A percentile compares a stretch with the other conserved stretches of the same genome.
These are phyloP conservation scores for Chytridium lagenaria DNA, from an alignment of 371 early-diverging fungal species.

Conservation along the genomic window DNA sequence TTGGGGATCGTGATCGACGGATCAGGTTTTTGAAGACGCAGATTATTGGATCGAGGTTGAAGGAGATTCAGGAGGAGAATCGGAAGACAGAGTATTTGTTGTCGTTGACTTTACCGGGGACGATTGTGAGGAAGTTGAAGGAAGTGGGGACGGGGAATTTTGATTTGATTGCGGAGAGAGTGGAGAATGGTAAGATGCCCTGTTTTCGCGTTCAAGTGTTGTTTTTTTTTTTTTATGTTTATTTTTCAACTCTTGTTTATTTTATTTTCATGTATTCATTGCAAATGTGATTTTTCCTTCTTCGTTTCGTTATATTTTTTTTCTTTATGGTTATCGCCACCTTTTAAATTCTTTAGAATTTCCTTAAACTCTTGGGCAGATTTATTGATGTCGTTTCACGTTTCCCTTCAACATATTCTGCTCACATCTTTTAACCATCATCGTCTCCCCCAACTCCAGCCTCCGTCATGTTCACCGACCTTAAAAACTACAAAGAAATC, in stretches of 20 bases:
- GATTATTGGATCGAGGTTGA: slow-evolving; percentile 41
- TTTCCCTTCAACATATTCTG: too few species aligned
- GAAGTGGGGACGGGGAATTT: slow-evolving; percentile 45
- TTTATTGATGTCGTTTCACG: too few species aligned
- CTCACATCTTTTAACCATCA: too few species aligned
- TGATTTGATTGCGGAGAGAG: slow-evolving; percentile 47
- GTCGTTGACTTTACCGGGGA: slow-evolving; percentile 45
- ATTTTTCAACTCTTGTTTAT: too few species aligned
- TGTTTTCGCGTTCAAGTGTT: too few species aligned
- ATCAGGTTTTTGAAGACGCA: slow-evolving; percentile 45
- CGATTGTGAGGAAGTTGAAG: slow-evolving; percentile 44
- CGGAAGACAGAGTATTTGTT: slow-evolving; percentile 50
- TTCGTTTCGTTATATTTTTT: too few species aligned
- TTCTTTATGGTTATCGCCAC: too few species aligned
- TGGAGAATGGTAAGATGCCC: slow-evolving; percentile 27
- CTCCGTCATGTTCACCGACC: slow-evolving; percentile 52
- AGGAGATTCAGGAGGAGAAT: slow-evolving; percentile 39
- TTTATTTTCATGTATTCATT: too few species aligned
- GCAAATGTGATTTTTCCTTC: not conserved
- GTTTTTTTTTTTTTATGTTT: too few species aligned
- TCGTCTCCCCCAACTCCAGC: too few species aligned
- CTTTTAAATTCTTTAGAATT: too few species aligned
- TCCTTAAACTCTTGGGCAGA: too few species aligned
- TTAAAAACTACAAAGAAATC: slow-evolving; percentile 51
- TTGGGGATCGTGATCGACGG: slow-evolving; percentile 30